A percentile compares a stretch with the other conserved stretches of the same genome.
Evolutionary conservation across 495 filamentous ascomycete species (phyloP).

Genomic region (Daldinia vernicosa): DNA sequence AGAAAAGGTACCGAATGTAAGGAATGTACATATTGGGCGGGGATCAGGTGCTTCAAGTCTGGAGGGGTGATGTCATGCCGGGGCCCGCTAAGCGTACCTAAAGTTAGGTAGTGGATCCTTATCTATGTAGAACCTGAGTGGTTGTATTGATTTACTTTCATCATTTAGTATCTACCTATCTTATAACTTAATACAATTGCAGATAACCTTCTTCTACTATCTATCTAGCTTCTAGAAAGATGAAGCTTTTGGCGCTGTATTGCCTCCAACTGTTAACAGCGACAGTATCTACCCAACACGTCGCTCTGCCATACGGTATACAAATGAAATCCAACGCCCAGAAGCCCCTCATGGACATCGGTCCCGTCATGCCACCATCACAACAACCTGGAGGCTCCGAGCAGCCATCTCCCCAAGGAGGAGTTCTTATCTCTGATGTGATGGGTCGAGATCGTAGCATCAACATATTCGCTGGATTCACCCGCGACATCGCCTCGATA

Average conservation of each 20-base stretch:
- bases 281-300: slow-evolving; percentile 32
- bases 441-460: slow-evolving; percentile 82
- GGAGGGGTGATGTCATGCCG: slow-evolving; percentile 31
- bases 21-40: not conserved
- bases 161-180: not conserved
- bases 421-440: slow-evolving; percentile 80
- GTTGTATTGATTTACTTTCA: slow-evolving; percentile 6
- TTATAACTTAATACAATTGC: not conserved
- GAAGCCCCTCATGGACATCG: slow-evolving; percentile 49
- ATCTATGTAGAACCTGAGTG: slow-evolving; percentile 5
- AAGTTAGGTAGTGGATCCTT: slow-evolving; percentile 1
- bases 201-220: not conserved
- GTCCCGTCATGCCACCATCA: slow-evolving; percentile 49
- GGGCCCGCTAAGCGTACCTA: slow-evolving; percentile 17
- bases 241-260: slow-evolving; percentile 31
- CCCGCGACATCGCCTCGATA: slow-evolving; percentile 79
- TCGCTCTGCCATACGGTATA: slow-evolving; percentile 31
- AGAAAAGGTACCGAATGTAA: not conserved
- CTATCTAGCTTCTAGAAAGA: slow-evolving; percentile 20
- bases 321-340: slow-evolving; percentile 37
- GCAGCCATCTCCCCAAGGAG: slow-evolving; percentile 52
- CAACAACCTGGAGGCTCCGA: slow-evolving; percentile 46
- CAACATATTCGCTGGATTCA: slow-evolving; percentile 88
- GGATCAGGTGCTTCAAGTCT: slow-evolving; percentile 16
- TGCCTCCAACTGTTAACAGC: slow-evolving; percentile 26